Base-by-base conservation (phyloP, 1,284 basidiomycete species). In the Ceraceosorus guamensis region DNA sequence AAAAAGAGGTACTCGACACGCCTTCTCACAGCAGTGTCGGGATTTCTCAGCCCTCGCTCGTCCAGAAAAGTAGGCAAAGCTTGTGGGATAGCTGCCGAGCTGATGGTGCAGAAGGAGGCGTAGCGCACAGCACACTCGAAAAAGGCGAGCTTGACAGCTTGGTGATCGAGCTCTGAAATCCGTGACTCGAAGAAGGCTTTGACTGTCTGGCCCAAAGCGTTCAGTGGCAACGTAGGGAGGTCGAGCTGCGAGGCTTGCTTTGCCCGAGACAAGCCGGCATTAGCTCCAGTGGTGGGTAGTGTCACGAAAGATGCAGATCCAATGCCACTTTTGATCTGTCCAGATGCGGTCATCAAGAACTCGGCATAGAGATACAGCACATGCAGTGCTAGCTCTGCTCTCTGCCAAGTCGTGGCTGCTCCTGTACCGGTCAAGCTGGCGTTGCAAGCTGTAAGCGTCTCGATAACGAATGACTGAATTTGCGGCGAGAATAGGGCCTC, bases 351-450 rank as follows among this genome's bases (percentile, higher is more conserved):
- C 33, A 62, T 62, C 50, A 75, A 66, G 37, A 76, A 66, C 51
- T 98, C 93, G 44, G 91, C 92, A 70, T 91, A 98, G 37, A 92
- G 88, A 75, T 85, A 96, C 1, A 96, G 85, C 32, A 97, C 82
- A 75, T 91, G 91, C 14, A 96, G 80, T 0, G 89, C 91, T 18
- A 98, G 81, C 76, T 99, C 95, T 1, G 88, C 88, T 68, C 95
- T 87, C 71, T 92, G 86, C 96, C 96, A 99, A 50, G 87, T 83
- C 18, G 95, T 70, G 64, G 47, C 80, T 7, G 63, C 46, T 62
- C 14, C 62, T 0, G 82, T 76, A 2, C 85, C 84, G 57, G 61
- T 50, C 0, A 54, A 57, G 34, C 78, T 83, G 39, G 80, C 80
- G 37, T 75, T 73, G 65, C 85, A 88, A 0, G 84, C 82, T 7